Evolutionary conservation across 2,329 filamentous ascomycete genomes (phyloP), one percentile per base, ranked within the genome.

Genomic region (Simplicillium sp.): DNA sequence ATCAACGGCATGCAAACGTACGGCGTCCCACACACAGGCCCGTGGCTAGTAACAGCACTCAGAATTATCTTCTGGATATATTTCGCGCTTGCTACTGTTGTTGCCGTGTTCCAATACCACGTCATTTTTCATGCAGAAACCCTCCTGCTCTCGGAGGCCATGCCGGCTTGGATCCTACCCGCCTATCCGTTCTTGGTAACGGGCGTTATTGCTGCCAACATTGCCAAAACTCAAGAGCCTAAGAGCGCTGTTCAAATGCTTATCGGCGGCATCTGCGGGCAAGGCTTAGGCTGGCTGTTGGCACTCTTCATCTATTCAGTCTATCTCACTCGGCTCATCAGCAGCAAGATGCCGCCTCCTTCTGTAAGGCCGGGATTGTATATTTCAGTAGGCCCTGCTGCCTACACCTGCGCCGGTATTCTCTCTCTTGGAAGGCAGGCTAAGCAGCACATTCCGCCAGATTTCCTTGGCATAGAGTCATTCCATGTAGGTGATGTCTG

Each of bases 1-100:
- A 66, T 82, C 50, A 76, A 80, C 51, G 80, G 80, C 46, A 67
- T 80, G 35, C 73, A 73, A 12, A 71, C 80, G 46, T 83, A 80
- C 54, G 79, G 77, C 0, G 59, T 64, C 2, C 53, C 56, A 29
- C 58, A 64, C 32, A 62, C 62, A 8, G 75, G 67, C 1, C 48
- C 53, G 3, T 83, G 71, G 70, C 58, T 73, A 15, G 48, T 65
- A 20, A 48, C 52, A 9, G 62, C 62, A 2, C 69, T 74, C 62
- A 49, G 59, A 6, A 56, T 70, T 2, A 36, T 72, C 25, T 75
- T 67, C 50, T 75, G 71, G 71, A 49, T 68, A 9, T 72, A 73
- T 46, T 70, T 66, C 40, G 67, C 55, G 13, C 44, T 44, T 32
- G 47, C 50, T 7, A 44, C 47, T 15, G 36, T 51, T 4, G 48